Conservation (phyloP, 805 yeast genomes). For the Alloascoidea africana region DNA sequence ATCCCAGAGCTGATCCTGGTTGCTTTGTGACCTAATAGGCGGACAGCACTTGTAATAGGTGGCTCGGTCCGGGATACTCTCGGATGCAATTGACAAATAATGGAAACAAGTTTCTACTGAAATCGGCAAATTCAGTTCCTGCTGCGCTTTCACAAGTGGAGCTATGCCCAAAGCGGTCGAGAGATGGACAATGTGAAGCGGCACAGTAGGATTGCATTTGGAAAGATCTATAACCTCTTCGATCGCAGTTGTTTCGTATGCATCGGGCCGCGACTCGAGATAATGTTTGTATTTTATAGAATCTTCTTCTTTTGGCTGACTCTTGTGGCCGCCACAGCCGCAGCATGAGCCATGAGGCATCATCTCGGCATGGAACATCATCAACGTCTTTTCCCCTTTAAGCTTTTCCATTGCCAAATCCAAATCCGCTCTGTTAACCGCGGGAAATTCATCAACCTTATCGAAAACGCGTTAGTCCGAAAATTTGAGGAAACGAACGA, state of each 20-base stretch:
- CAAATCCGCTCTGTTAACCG: slow-evolving; percentile 51
- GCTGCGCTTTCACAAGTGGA: slow-evolving; percentile 47
- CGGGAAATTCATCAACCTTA: slow-evolving; percentile 80
- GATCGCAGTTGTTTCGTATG: slow-evolving; percentile 77
- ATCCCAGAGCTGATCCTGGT: slow-evolving; percentile 62
- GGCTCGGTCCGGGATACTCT: slow-evolving; percentile 57
- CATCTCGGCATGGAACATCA: slow-evolving; percentile 93
- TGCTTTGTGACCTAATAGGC: slow-evolving; percentile 68
- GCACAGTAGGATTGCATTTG: slow-evolving; percentile 34
- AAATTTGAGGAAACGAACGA: too few relatives aligned
- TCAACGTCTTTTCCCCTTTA: slow-evolving; percentile 46
- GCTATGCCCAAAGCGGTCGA: slow-evolving; percentile 81
- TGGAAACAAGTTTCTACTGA: slow-evolving; percentile 94
- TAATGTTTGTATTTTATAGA: slow-evolving; percentile 59
- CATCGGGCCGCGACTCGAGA: slow-evolving; percentile 77
- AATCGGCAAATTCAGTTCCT: slow-evolving; percentile 37
- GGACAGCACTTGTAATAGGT: slow-evolving; percentile 93
- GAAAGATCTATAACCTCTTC: slow-evolving; percentile 54
- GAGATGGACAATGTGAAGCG: slow-evolving; percentile 80
- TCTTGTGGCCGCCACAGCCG: slow-evolving; percentile 9
- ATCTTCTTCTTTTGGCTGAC: slow-evolving; percentile 17
- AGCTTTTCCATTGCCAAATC: slow-evolving; percentile 47
- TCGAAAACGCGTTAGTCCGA: background rate
- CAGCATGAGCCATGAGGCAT: too few relatives aligned
- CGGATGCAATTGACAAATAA: slow-evolving; percentile 66